Base-by-base conservation (phyloP, 83 land plant species). In the Picea abies region DNA sequence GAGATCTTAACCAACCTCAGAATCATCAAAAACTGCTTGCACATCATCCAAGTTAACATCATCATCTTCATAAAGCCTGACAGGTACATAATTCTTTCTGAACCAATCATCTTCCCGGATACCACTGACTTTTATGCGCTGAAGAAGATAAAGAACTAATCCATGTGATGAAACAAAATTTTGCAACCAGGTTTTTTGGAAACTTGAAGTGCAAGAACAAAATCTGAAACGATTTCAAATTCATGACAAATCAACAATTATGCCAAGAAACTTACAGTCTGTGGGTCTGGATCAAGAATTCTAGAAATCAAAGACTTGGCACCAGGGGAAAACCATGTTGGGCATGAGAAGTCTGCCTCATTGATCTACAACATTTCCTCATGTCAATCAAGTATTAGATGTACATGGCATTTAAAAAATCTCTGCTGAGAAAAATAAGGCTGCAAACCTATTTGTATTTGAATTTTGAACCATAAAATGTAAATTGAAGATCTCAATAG, bases 41-140 rank as follows among this genome's bases (percentile, higher is more conserved):
- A 97, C 89, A 88, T 97, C 99, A 85, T 97, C 99, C 56, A 96
- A 84, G 80, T 90, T 94, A 47, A 94, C 83, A 80, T 96, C 98
- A 75, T 94, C 97, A 85, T 88, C 87, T 81, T 96, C 99, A 80
- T 89, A 52, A 75, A 84, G 78, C 68, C 88, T 93, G 58, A 85
- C 91, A 60, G 98, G 94, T 29, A 83, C 85, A 85, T 97, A 97
- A 79, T 86, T 85, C 85, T 81, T 92, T 72, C 75, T 94, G 85
- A 97, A 97, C 99, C 99, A 97, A 62, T 96, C 98, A 84, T 97
- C 94, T 25, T 82, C 87, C 79, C 91, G 86, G 61, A 97, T 97
- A 15, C 90, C 90, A 22, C 84, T 83, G 52, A 96, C 90, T 17
- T 65, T 82, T 61, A 97, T 94, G 19, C 99, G 98, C 98, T 97